Evolutionary conservation across 129 eudicot genomes (phyloP), one percentile per base, ranked within the genome.

Genomic region (Helichrysum umbraculigerum): DNA sequence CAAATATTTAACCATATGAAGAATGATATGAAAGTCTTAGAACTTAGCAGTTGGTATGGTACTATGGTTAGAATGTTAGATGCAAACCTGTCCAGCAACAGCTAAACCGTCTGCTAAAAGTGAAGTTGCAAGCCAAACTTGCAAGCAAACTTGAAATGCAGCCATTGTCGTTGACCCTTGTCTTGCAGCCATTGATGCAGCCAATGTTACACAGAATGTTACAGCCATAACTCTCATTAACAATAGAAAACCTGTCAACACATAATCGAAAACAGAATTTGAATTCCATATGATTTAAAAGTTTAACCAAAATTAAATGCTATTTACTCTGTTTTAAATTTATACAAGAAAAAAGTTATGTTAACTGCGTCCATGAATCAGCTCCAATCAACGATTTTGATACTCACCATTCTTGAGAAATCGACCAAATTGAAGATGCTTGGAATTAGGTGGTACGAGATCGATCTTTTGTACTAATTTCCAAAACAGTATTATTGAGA

Each of bases 151-250:
- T 72, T 88, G 90, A 81, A 87, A 87, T 5, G 92, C 92, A 42
- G 92, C 92, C 92, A 87, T 87, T 33, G 89, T 76, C 47, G 85
- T 85, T 42, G 90, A 69, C 42, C 93, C 93, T 64, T 83, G 90
- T n/a, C 87, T 83, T 64, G 90, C 93, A 68, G 93, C 93, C 90
- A 88, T 72, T 4, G 90, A 85, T 57, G 93, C 90, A 33, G 93
- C 81, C 70, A 88, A 71, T 37, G 93, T 88, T 29, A 88, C 86
- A 76, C 90, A 88, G 67, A 86, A 85, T 42, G 93, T 88, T 41
- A 76, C 93, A 11, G 90, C 90, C 81, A 86, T 83, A 41, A 88
- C 93, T 76, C 93, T 85, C 84, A 84, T 86, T 20, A 88, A 72
- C 74, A 88, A 71, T 22, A 85, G 78, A 61, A 85, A 81, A 14